Conservation (phyloP, 2,329 filamentous ascomycete genomes). For the Aspergillus fischeri region DNA sequence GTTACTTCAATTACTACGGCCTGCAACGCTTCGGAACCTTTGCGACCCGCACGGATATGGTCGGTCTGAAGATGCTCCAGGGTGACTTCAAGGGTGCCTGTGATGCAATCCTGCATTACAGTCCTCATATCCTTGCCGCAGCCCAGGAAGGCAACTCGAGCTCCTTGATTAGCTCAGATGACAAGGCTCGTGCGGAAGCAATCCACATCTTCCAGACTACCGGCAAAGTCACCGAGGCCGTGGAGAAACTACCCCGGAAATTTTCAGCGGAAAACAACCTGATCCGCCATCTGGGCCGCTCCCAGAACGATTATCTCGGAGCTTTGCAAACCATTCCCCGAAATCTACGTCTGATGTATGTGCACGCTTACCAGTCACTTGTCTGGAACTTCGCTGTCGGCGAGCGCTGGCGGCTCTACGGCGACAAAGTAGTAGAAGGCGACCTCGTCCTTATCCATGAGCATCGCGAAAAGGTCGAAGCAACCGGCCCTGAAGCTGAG, state of each 20-base stretch:
- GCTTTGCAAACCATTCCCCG: conserved; percentile 76
- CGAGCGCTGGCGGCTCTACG: conserved; percentile 73
- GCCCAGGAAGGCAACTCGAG: conserved; percentile 45
- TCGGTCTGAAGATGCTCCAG: conserved; percentile 79
- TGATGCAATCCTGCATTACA: conserved; percentile 70
- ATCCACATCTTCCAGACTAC: conserved; percentile 69
- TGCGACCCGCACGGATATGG: conserved; percentile 74
- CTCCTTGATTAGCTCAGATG: conserved; percentile 64
- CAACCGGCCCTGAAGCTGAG: conserved; percentile 27
- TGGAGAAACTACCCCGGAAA: conserved; percentile 68
- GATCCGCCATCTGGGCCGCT: conserved; percentile 65
- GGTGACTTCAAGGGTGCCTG: conserved; percentile 78
- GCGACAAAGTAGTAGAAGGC: conserved; percentile 70
- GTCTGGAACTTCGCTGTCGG: conserved; percentile 89
- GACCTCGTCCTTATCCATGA: conserved; percentile 72
- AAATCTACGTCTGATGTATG: conserved; percentile 85
- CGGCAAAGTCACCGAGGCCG: conserved; percentile 56
- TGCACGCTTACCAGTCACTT: conserved; percentile 92
- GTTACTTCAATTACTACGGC: conserved; percentile 97
- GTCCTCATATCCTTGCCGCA: conserved; percentile 57
- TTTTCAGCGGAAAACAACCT: conserved; percentile 77
- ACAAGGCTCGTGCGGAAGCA: conserved; percentile 71
- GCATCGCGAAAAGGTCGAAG: conserved; percentile 47
- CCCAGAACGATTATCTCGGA: conserved; percentile 69
- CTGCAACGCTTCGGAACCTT: conserved; percentile 96